Evolutionary conservation across 495 filamentous ascomycete genomes (phyloP), one percentile per base, ranked within the genome.

Genomic region (Aspergillus heteromorphus): DNA sequence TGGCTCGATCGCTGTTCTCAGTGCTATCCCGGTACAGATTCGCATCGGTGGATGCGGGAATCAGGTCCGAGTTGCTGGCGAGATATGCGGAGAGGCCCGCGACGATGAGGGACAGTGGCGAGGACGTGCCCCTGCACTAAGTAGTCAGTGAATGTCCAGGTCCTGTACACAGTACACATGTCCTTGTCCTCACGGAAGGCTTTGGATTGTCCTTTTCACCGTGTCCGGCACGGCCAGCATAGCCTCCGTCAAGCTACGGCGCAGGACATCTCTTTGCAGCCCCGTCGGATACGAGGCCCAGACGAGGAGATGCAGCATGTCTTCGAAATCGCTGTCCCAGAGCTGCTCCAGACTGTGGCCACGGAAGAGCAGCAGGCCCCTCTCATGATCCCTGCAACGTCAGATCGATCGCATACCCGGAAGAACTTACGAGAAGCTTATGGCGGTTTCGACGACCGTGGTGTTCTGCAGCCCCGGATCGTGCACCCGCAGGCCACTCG

Each of bases 401-500:
- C 8, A 59, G 42, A 17, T 54, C 11, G 2, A n/a, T 6, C 19
- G 4, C 6, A 31, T 8, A 36, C 9, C 31, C 2, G 9, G 16
- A 21, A 1, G 45, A 16, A 57, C 70, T 43, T 76, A 81, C 72
- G 78, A 79, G 55, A 77, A 79, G 18, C 73, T 82, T 48, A 83
- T 81, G 6, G 63, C 65, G 5, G 74, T 73, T 51, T 77, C 65
- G 14, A 73, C 69, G 10, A 77, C 74, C 0, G 78, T 75, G 4
- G 81, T 83, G 60, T 83, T 83, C 29, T 75, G 69, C 55, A 79
- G 72, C 1, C 76, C 81, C 1, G 78, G 77, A 60, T 83, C 81
- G 42, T 76, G 73, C 1, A 83, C 60, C 2, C 76, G 67, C 3
- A 83, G 65, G 4, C 78, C 79, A 21, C 58, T 50, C 16, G 56